A percentile compares a stretch with the other conserved stretches of the same genome.
Conservation (phyloP, 75 land plant species). For the Cupressus sempervirens region DNA sequence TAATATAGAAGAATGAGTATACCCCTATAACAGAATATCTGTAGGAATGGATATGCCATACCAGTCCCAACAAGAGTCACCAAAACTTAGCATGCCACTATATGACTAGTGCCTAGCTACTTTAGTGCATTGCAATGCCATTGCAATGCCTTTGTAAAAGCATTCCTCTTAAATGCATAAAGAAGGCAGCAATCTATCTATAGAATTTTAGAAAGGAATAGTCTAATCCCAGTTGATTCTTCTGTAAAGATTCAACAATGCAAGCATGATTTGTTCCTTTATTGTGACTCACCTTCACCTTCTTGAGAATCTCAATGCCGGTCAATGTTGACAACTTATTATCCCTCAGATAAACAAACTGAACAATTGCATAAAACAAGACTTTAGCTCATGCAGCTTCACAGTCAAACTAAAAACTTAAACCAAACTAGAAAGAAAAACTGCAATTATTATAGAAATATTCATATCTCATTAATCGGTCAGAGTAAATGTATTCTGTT, state of each 20-base stretch:
- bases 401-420: constrained; percentile 3
- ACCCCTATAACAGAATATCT: constrained; percentile 4
- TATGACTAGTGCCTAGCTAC: not conserved
- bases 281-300: constrained; percentile 66
- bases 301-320: constrained; percentile 82
- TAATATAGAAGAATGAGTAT: not conserved
- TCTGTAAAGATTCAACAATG: not conserved
- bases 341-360: constrained; percentile 99
- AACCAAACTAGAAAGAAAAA: not conserved
- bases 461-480: not conserved
- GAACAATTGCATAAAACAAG: constrained; percentile 14
- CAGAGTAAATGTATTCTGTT: not conserved
- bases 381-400: not conserved
- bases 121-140: constrained; percentile 1
- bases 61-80: not conserved
- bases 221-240: not conserved
- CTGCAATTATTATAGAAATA: not conserved
- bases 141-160: not conserved
- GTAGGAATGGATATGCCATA: not conserved
- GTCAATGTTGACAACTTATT: constrained; percentile 77
- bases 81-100: not conserved
- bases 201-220: not conserved
- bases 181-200: not conserved
- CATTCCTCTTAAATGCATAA: not conserved
- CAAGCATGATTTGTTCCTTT: not conserved